Base-by-base conservation (phyloP, 2,329 filamentous ascomycete species). In the Emergomyces africanus region DNA sequence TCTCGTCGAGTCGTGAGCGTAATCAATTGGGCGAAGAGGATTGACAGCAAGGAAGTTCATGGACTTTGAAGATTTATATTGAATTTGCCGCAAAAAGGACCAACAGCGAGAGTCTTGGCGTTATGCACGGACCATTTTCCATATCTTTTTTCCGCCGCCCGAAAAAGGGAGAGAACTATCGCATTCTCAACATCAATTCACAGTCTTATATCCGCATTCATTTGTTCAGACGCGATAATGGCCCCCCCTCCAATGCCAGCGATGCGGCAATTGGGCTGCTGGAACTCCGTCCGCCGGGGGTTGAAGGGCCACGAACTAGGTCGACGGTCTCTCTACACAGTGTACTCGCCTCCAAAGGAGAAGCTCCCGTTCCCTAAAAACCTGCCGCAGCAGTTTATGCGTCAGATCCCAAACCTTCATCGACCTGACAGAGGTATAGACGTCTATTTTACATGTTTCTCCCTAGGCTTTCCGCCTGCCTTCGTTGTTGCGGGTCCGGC, bases 211-310 rank as follows among this genome's bases (percentile, higher is more conserved):
- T 60, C 60, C 63, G 59, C 59, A 63, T 51, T 48, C 60, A 54
- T n/a, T 48, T 60, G 41, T 15, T 53, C 46, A 50, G 48, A 25
- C 30, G 33, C 35, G n/a, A 54, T 37, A 25, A 90, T 89, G 79
- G 79, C n/a, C n/a, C n/a, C 81, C 65, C 78, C 82, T 64, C 74
- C 80, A 61, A 68, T 80, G 68, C 75, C 82, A 59, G 74, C 78
- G 53, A 70, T 78, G 74, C 84, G 87, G 81, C 86, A 87, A 62
- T 74, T 88, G 69, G 82, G 83, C 78, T 86, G 83, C 74, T 83
- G 88, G 70, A 88, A 87, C 74, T 77, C 82, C 35, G 75, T 83
- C 42, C 69, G 89, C 66, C 79, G 85, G 63, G 79, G 82, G 68
- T 74, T 80, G 53, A 61, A 57, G 25, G 79, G 79, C 62, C 79